Percentiles rank a stretch among this genome's conserved stretches.
Conservation (phyloP, 176 grass and related monocot genomes). For the Canna indica region DNA sequence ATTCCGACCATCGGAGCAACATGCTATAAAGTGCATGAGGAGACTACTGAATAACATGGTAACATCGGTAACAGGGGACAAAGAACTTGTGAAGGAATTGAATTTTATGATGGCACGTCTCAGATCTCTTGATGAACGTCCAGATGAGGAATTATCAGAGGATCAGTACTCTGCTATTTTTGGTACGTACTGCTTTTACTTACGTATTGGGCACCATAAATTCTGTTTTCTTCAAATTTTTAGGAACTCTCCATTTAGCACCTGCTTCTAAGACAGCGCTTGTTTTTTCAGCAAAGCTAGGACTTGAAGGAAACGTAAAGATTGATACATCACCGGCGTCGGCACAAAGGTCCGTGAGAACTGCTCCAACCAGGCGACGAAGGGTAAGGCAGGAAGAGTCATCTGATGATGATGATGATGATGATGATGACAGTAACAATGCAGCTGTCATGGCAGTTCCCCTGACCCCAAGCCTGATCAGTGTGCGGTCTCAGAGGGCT, state of each 20-base stretch:
- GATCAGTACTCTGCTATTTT: conserved; percentile 45
- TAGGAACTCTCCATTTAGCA: not conserved
- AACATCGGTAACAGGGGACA: conserved; percentile 35
- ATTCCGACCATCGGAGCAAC: conserved; percentile 68
- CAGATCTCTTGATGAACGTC: conserved; percentile 47
- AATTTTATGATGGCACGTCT: conserved; percentile 57
- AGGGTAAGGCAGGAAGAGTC: conserved; percentile 34
- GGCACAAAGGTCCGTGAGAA: conserved; percentile 44
- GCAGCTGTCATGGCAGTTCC: conserved; percentile 23
- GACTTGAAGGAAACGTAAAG: conserved; percentile 38
- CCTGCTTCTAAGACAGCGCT: not conserved
- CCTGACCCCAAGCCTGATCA: conserved; percentile 34
- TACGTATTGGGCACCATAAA: not conserved
- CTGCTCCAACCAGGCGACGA: conserved; percentile 48
- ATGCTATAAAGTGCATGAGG: conserved; percentile 78
- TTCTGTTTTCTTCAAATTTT: not conserved
- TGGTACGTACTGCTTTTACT: conserved; percentile 23
- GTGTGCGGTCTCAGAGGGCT: conserved; percentile 46
- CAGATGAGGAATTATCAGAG: conserved; percentile 44
- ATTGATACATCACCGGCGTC: conserved; percentile 49
- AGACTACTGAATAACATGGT: conserved; percentile 43
- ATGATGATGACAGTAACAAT: not conserved
- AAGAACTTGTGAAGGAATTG: conserved; percentile 61
- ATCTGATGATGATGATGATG: conserved; percentile 26
- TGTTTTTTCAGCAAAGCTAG: conserved; percentile 51